Evolutionary conservation across 2,329 filamentous ascomycete genomes (phyloP).

Genomic region (Penicillium occitanis): DNA sequence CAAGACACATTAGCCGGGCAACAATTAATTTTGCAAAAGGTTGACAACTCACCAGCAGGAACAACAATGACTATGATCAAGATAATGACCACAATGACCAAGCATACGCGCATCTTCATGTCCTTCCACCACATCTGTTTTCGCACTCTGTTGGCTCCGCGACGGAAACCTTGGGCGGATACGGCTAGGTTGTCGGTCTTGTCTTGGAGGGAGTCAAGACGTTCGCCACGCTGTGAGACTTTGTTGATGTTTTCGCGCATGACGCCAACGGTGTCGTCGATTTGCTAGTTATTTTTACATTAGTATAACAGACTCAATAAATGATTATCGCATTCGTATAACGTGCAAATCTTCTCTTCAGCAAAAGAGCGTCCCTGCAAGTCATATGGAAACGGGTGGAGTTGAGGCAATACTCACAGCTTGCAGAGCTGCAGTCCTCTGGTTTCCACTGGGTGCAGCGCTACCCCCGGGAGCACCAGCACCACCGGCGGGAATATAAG

Average conservation of each 20-base stretch:
- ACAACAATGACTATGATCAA: conserved; percentile 93
- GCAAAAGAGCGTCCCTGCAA: not conserved
- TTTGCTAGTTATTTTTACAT: conserved; percentile 66
- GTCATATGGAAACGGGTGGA: not conserved
- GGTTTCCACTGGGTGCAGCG: conserved; percentile 56
- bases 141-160: conserved; percentile 92
- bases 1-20: not conserved
- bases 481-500: conserved; percentile 75
- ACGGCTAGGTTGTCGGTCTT: conserved; percentile 91
- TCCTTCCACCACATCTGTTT: conserved; percentile 99
- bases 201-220: conserved; percentile 82
- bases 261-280: conserved; percentile 89
- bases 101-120: conserved; percentile 99
- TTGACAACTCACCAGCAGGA: conserved; percentile 64
- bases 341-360: not conserved
- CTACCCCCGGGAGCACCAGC: conserved; percentile 51
- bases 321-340: not conserved
- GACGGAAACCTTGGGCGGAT: conserved; percentile 92
- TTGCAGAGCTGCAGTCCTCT: conserved; percentile 73
- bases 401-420: conserved; percentile 63
- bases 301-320: not conserved
- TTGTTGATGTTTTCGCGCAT: conserved; percentile 99
- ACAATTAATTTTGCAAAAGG: too few relatives aligned
- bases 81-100: conserved; percentile 86
- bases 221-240: conserved; percentile 87